phyloP scores from a whole-genome alignment of 768 basidiomycete species.

The Pisolithus sp. region DNA sequence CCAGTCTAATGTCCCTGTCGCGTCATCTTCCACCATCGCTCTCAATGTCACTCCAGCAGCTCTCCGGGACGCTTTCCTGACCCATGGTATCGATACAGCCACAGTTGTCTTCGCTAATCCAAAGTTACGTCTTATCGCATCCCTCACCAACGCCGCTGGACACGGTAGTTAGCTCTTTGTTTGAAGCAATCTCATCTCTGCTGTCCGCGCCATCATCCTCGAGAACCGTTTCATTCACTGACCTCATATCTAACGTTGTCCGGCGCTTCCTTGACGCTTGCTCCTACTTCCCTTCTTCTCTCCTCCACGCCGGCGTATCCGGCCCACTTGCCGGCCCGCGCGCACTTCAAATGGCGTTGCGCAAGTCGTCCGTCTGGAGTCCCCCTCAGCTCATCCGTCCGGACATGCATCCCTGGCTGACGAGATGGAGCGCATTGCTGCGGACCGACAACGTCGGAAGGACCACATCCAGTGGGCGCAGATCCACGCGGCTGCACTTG shows the following conservation, averaged over 20 bases:
- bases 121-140: constrained; percentile 41
- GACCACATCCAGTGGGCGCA: constrained; percentile 65
- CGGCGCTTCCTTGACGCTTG: constrained; percentile 50
- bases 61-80: constrained; percentile 26
- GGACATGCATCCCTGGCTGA: constrained; percentile 38
- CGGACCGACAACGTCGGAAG: constrained; percentile 53
- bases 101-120: constrained; percentile 51
- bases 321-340: constrained; percentile 52
- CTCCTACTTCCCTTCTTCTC: constrained; percentile 39
- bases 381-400: constrained; percentile 21
- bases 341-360: constrained; percentile 53
- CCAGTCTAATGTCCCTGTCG: constrained; percentile 41
- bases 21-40: constrained; percentile 20
- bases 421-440: constrained; percentile 58
- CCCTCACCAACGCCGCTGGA: constrained; percentile 46
- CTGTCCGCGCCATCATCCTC: constrained; percentile 20
- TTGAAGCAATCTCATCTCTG: constrained; percentile 39
- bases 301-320: constrained; percentile 48
- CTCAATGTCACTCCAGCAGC: constrained; percentile 24
- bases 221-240: constrained; percentile 30
- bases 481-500: constrained; percentile 58
- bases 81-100: constrained; percentile 38
- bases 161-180: constrained; percentile 46
- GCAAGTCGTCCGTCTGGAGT: constrained; percentile 51
- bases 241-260: constrained; percentile 34